Percentiles rank a stretch among this genome's conserved stretches.
phyloP scores from a whole-genome alignment of 2,329 filamentous ascomycete species.

The Arthroderma uncinatum region DNA sequence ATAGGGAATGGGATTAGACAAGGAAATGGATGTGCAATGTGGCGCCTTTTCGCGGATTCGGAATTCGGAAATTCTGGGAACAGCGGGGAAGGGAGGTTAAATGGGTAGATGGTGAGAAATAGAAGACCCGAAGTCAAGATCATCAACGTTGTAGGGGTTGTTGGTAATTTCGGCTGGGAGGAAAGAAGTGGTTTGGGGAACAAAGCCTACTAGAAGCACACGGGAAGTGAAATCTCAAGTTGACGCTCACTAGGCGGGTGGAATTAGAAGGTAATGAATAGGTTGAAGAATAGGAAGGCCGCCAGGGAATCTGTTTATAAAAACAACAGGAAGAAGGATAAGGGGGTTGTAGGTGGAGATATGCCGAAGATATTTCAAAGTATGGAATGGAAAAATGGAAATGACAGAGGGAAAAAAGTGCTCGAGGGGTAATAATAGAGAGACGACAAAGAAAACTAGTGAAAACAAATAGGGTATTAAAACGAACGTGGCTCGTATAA shows the following conservation, averaged over 20 bases:
- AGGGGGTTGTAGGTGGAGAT: neutral
- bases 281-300: neutral
- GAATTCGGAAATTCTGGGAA: neutral
- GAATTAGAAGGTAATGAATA: neutral
- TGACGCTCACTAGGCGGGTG: neutral
- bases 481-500: conserved; percentile 7
- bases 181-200: neutral
- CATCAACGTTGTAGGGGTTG: no score
- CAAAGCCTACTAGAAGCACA: neutral
- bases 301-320: neutral
- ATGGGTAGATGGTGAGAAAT: no score
- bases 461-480: conserved; percentile 16
- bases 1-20: neutral
- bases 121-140: no score
- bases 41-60: neutral
- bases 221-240: neutral
- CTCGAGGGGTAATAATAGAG: neutral
- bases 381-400: neutral
- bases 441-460: conserved; percentile 19
- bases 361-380: neutral
- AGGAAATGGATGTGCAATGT: neutral
- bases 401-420: neutral
- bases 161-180: no score
- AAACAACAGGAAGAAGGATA: neutral
- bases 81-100: no score